Evolutionary conservation across 2,329 filamentous ascomycete genomes (phyloP), one percentile per base, ranked within the genome.

Genomic region (Ascochyta clinopodiicola): DNA sequence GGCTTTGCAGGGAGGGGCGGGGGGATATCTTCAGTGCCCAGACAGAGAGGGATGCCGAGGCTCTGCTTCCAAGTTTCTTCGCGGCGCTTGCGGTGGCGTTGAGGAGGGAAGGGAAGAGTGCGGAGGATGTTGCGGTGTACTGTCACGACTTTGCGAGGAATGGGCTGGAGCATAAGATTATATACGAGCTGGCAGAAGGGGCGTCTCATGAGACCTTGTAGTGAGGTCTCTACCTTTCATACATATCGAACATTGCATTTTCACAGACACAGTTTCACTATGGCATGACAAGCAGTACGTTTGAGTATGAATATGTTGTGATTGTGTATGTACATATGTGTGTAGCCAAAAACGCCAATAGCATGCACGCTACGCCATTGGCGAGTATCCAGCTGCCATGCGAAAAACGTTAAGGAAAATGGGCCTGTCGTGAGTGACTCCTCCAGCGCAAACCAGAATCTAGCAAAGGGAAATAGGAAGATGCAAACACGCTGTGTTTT

Each of bases 1-100:
- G 66, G 37, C 51, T 75, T 13, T 69, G 64, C 42, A 37, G 22
- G 2, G 42, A 59, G 8, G 45, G 61, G 0, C 51, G 71, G 2
- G 71, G 70, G 0, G 53, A 74, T 46, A 60, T 73, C 22, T 71
- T 67, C 36, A 52, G 51, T 13, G 44, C 44, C 1, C 38, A 39
- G 2, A 37, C 69, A 12, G 60, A 68, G 17, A 17, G 44, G 2
- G 44, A 63, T 38, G 46, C 58, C 2, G 38, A 47, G 15, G 53
- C 53, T 2, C 37, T 70, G 17, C 36, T 74, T 37, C 69, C 69
- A 10, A 69, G 63, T 45, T 73, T 74, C 51, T 61, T 68, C 13
- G 44, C 55, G 15, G 66, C 62, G 21, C 44, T 73, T 22, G 49
- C 40, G 27, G 38, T 46, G 27, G 72, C 68, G 22, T 48, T 64